Percentiles rank a stretch among this genome's conserved stretches.
phyloP scores from a whole-genome alignment of 805 yeast genomes.

The Clavispora vitiphila region DNA sequence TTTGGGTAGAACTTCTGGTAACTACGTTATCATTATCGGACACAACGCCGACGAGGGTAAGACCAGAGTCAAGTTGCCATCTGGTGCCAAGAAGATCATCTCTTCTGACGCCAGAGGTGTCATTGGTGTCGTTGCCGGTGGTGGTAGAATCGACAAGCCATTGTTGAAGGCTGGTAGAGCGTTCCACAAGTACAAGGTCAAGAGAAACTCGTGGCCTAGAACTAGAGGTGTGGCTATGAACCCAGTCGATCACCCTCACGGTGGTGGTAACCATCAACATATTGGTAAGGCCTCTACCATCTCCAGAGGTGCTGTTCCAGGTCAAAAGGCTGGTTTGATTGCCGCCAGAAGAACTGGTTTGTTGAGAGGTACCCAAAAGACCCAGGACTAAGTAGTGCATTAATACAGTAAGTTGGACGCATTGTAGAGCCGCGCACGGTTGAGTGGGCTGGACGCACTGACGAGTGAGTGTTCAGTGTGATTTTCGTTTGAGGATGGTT shows the following conservation, averaged over 20 bases:
- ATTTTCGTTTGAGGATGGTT: too few relatives aligned
- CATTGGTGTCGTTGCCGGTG: slow-evolving; percentile 99
- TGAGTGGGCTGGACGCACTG: too few relatives aligned
- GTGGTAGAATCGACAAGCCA: slow-evolving; percentile 99
- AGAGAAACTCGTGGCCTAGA: slow-evolving; percentile 99
- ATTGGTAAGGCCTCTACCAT: slow-evolving; percentile 99
- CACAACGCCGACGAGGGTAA: slow-evolving; percentile 99
- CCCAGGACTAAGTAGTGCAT: slow-evolving; percentile 33
- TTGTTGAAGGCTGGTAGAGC: slow-evolving; percentile 99
- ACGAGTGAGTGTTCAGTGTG: too few relatives aligned
- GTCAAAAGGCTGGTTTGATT: slow-evolving; percentile 99
- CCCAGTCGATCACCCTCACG: slow-evolving; percentile 99
- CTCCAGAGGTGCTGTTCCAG: slow-evolving; percentile 98
- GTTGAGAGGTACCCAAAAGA: slow-evolving; percentile 98
- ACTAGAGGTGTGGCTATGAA: slow-evolving; percentile 99
- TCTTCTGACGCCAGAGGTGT: slow-evolving; percentile 98
- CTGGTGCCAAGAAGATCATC: slow-evolving; percentile 97
- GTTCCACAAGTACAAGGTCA: slow-evolving; percentile 98
- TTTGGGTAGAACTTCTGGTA: slow-evolving; percentile 98
- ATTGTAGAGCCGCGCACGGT: too few relatives aligned
- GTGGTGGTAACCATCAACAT: slow-evolving; percentile 99
- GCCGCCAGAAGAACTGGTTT: slow-evolving; percentile 99
- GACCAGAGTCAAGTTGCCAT: slow-evolving; percentile 98
- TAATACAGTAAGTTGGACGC: slow-evolving; percentile 9
- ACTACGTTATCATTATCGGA: slow-evolving; percentile 97